Percentiles rank a stretch among this genome's conserved stretches.
Evolutionary conservation across 495 filamentous ascomycete species (phyloP).

Genomic region (Astrocystis sublimbata): DNA sequence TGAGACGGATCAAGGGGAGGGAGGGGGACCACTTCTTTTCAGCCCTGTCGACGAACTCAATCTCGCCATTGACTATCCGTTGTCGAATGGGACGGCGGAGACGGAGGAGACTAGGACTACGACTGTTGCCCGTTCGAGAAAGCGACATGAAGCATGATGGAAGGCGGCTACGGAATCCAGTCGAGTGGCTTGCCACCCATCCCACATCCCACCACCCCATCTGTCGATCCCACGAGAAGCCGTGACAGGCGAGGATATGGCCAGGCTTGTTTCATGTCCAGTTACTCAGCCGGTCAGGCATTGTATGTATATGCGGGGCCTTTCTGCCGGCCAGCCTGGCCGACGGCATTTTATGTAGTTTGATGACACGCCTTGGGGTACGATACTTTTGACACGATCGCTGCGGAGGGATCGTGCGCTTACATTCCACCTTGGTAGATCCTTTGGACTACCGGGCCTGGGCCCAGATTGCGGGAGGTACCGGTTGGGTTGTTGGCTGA

Average conservation of each 20-base stretch:
- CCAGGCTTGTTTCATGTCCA: slow-evolving; percentile 6
- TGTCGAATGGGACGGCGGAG: neutral
- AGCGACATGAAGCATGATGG: neutral
- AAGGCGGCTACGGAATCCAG: slow-evolving; percentile 11
- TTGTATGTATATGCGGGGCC: too few relatives aligned
- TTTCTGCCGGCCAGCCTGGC: too few relatives aligned
- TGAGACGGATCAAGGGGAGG: neutral
- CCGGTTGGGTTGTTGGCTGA: neutral
- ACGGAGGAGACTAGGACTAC: neutral
- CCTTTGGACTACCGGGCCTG: slow-evolving; percentile 6
- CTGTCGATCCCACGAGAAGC: slow-evolving; percentile 2
- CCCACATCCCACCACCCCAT: slow-evolving; percentile 4
- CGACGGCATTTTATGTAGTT: neutral
- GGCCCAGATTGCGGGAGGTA: neutral
- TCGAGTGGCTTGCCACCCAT: neutral
- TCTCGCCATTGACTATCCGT: neutral
- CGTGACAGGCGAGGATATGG: neutral
- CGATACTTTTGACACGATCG: neutral
- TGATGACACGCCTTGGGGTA: neutral
- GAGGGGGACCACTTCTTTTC: too few relatives aligned
- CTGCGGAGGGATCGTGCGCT: neutral
- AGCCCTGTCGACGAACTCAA: neutral
- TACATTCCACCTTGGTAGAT: neutral
- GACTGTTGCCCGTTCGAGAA: neutral
- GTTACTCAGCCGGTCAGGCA: too few relatives aligned